Evolutionary conservation across 2,329 filamentous ascomycete species (phyloP), one percentile per base, ranked within the genome.

Genomic region (Claviceps sp.): DNA sequence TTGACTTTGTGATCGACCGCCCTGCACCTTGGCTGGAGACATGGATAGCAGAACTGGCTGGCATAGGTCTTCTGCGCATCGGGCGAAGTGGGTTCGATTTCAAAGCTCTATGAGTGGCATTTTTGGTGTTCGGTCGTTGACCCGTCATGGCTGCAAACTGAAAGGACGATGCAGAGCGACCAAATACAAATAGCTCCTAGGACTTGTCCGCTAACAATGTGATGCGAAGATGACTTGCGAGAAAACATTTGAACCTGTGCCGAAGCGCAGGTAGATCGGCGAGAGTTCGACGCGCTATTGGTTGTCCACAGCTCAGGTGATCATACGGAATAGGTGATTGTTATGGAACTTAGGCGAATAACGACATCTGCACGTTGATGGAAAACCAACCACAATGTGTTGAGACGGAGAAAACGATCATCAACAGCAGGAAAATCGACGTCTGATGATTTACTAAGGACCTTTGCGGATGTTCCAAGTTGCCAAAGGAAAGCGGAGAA

Each of bases 11-110:
- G 48, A 44, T 56, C 45, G 60, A 58, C 47, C 55, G 65, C 52
- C 56, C 57, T 11, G 56, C 51, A n/a, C 58, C 60, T 50, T 58
- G 66, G 56, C 74, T 78, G 61, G 83, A 80, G 45, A 79, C 75
- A 50, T 81, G 73, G 49, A 84, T 79, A 20, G 87, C 69, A 34
- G 85, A 84, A 59, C 87, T 81, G 52, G 72, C 69, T 53, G 73
- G 68, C 51, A 55, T 50, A 16, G 69, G 67, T 48, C 61, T 65
- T 51, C 62, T 68, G 37, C 71, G 67, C 57, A 71, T 66, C 34
- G 69, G 67, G 38, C 69, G 66, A 43, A 70, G 54, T 17, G 67
- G 67, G 53, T 69, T 69, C 26, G 62, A 57, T 54, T 65, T 68
- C 44, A 58, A 59, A 42, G 42, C 57, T 52, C 59, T 55, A 17